Percentiles rank a stretch among this genome's conserved stretches.
These are phyloP conservation scores for Hylodesmum podocarpum DNA, from an alignment of 306 rosid genomes.

Conservation along the genomic window DNA sequence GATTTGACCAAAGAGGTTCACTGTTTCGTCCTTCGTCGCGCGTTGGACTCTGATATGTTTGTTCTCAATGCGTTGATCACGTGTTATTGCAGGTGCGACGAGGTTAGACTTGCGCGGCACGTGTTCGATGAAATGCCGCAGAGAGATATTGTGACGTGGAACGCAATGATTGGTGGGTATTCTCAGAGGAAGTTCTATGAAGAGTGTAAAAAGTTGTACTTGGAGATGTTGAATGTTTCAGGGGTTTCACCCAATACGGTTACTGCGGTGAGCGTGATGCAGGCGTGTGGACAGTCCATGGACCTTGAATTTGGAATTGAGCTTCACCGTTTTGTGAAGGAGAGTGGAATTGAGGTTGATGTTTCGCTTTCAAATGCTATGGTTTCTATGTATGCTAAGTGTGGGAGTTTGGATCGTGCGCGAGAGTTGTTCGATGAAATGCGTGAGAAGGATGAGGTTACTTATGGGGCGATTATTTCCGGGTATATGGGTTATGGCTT, in stretches of 20 bases:
- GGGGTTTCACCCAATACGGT: slow-evolving; percentile 55
- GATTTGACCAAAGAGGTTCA: slow-evolving; percentile 51
- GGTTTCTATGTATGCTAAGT: slow-evolving; percentile 76
- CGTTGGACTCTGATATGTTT: slow-evolving; percentile 56
- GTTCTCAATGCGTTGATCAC: slow-evolving; percentile 68
- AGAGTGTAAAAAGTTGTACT: slow-evolving; percentile 64
- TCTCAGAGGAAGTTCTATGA: slow-evolving; percentile 68
- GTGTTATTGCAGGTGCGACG: slow-evolving; percentile 62
- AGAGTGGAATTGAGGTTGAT: slow-evolving; percentile 53
- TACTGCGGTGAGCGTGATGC: slow-evolving; percentile 68
- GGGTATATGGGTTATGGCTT: slow-evolving; percentile 78
- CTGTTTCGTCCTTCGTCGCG: slow-evolving; percentile 50
- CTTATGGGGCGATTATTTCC: slow-evolving; percentile 64
- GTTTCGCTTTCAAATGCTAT: slow-evolving; percentile 64
- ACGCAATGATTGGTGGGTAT: slow-evolving; percentile 82
- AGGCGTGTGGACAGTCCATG: slow-evolving; percentile 82
- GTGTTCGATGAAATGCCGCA: slow-evolving; percentile 57
- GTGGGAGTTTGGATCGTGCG: slow-evolving; percentile 80
- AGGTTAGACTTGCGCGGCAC: slow-evolving; percentile 50
- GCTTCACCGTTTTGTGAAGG: slow-evolving; percentile 53
- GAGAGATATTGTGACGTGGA: slow-evolving; percentile 82
- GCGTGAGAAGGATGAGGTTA: slow-evolving; percentile 69
- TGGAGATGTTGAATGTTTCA: slow-evolving; percentile 45
- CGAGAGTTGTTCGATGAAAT: slow-evolving; percentile 63
- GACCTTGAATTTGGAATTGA: slow-evolving; percentile 72